A percentile compares a stretch with the other conserved stretches of the same genome.
These are phyloP conservation scores for Naganishia liquefaciens DNA, from an alignment of 1,284 basidiomycete genomes.

Conservation along the genomic window DNA sequence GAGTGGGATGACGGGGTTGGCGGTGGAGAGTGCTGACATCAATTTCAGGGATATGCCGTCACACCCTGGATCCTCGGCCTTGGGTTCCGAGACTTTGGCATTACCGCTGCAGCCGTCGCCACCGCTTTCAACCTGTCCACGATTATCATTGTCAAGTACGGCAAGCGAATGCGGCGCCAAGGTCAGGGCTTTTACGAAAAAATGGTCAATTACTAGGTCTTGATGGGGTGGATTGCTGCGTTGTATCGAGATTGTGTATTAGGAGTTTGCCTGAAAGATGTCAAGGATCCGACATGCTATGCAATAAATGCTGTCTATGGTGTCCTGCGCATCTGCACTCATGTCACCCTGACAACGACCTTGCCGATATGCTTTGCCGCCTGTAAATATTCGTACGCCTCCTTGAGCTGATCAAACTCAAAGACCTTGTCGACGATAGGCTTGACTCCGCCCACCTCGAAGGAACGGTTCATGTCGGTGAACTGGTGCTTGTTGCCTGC, in stretches of 20 bases:
- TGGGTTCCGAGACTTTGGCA: slow-evolving; percentile 35
- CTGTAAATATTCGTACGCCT: slow-evolving; percentile 53
- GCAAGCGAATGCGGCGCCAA: slow-evolving; percentile 32
- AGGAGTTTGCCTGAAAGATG: too few species aligned
- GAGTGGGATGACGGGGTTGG: slow-evolving; percentile 27
- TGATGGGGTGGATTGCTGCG: neutral
- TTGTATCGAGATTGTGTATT: neutral
- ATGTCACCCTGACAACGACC: slow-evolving; percentile 42
- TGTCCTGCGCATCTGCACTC: neutral
- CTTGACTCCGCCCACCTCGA: slow-evolving; percentile 49
- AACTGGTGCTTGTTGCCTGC: slow-evolving; percentile 51
- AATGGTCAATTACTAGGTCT: slow-evolving; percentile 30
- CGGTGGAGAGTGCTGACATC: neutral
- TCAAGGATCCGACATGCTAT: neutral
- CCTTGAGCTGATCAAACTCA: slow-evolving; percentile 49
- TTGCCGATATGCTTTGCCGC: slow-evolving; percentile 49
- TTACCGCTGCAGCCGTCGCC: slow-evolving; percentile 32
- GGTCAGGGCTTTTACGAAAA: slow-evolving; percentile 32
- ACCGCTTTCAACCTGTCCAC: slow-evolving; percentile 35
- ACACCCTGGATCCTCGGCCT: slow-evolving; percentile 38
- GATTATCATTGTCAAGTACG: slow-evolving; percentile 33
- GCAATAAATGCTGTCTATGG: neutral
- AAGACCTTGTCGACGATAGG: slow-evolving; percentile 56
- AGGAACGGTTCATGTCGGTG: slow-evolving; percentile 49
- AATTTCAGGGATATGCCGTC: slow-evolving; percentile 35